Evolutionary conservation across 2,329 filamentous ascomycete species (phyloP).

Genomic region (Helotiales sp.): DNA sequence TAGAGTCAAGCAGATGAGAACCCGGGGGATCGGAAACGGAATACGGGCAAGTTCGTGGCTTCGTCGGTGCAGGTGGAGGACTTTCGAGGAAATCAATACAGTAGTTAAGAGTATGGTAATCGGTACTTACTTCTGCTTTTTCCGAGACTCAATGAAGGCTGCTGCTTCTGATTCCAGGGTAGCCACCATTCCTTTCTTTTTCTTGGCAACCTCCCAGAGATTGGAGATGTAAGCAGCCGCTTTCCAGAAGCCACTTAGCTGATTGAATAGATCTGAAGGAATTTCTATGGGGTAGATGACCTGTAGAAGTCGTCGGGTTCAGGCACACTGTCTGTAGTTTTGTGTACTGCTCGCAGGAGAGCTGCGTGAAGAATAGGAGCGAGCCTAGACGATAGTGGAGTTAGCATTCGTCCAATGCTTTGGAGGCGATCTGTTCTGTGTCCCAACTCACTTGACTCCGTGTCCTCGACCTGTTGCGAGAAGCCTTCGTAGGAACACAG

Average conservation of each 20-base stretch:
- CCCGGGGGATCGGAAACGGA: conserved; percentile 24
- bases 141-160: conserved; percentile 13
- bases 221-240: background rate
- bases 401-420: background rate
- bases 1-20: conserved; percentile 13
- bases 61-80: background rate
- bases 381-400: background rate
- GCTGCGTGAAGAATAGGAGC: conserved; percentile 21
- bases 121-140: conserved; percentile 4
- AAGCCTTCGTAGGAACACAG: conserved; percentile 15
- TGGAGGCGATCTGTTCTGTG: background rate
- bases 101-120: background rate
- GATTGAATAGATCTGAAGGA: conserved; percentile 8
- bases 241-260: conserved; percentile 9
- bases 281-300: conserved; percentile 18
- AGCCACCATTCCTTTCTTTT: conserved; percentile 14
- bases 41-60: conserved; percentile 18
- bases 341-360: conserved; percentile 8
- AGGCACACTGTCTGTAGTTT: conserved; percentile 1
- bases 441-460: conserved; percentile 12
- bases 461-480: conserved; percentile 10
- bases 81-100: background rate
- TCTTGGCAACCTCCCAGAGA: conserved; percentile 12
- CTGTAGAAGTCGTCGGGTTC: conserved; percentile 12
- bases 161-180: conserved; percentile 31